Evolutionary conservation across 495 filamentous ascomycete species (phyloP).

Genomic region (Penicillium coprophilum): DNA sequence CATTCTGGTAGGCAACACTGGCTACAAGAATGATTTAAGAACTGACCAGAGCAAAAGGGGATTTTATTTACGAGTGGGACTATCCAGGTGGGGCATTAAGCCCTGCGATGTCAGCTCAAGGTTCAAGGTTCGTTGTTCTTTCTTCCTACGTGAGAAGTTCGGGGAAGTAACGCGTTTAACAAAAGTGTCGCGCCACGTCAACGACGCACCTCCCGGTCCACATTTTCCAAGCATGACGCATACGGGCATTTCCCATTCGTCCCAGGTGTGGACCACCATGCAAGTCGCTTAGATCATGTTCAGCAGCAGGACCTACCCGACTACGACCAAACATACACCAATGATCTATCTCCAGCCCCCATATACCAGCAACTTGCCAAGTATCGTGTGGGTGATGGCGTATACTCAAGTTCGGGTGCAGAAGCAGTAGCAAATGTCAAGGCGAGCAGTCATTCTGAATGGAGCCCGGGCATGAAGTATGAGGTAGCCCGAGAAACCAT

Average conservation of each 20-base stretch:
- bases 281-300: not conserved
- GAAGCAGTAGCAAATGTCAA: not conserved
- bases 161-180: not conserved
- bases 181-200: constrained; percentile 2
- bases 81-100: not conserved
- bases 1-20: constrained; percentile 2
- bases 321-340: not conserved
- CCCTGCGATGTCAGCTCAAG: not conserved
- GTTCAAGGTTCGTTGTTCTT: not conserved
- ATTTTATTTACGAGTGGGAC: constrained; percentile 12
- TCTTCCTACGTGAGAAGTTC: not conserved
- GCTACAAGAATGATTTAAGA: not conserved
- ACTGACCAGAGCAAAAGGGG: not conserved
- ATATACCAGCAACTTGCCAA: not conserved
- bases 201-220: constrained; percentile 1
- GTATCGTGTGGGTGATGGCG: not conserved
- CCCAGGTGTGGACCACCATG: not conserved
- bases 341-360: not conserved
- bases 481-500: not conserved
- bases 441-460: not conserved
- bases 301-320: not conserved
- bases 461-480: not conserved
- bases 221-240: not conserved
- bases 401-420: not conserved
- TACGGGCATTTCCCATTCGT: not conserved